These are phyloP conservation scores for Raphanus sativus DNA, from an alignment of 345 rosid species.

Conservation along the genomic window DNA sequence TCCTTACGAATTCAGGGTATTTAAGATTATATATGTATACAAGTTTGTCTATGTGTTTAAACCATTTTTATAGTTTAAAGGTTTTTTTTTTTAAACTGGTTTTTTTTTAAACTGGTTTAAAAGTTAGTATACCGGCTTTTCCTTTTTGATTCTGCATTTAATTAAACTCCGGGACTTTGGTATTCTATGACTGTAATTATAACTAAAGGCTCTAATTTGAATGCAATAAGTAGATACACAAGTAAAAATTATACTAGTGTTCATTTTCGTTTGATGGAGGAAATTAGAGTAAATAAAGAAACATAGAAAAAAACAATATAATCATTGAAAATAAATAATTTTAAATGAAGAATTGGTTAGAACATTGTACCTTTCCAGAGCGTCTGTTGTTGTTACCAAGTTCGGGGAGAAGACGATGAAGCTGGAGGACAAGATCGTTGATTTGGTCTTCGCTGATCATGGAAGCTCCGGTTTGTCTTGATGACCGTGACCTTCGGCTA, in stretches of 20 bases:
- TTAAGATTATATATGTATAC: background rate
- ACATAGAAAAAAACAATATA: background rate
- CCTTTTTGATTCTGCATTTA: background rate
- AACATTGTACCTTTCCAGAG: slow-evolving; percentile 60
- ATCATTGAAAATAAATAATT: background rate
- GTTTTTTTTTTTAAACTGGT: too few species aligned
- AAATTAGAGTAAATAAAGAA: background rate
- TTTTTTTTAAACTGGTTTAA: background rate
- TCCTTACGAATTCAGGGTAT: background rate
- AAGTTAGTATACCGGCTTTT: background rate
- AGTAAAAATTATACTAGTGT: background rate
- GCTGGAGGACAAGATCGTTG: slow-evolving; percentile 78
- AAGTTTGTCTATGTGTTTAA: background rate
- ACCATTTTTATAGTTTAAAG: background rate
- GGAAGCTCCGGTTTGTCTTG: slow-evolving; percentile 65
- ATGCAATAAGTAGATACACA: background rate
- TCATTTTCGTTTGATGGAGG: background rate
- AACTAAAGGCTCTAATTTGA: background rate
- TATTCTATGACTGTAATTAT: background rate
- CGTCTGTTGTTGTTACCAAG: slow-evolving; percentile 51
- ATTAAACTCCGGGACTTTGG: background rate
- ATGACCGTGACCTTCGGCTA: slow-evolving; percentile 66
- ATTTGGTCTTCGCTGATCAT: slow-evolving; percentile 91
- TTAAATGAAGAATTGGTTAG: background rate
- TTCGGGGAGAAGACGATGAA: slow-evolving; percentile 88